Conservation (phyloP, 2,329 filamentous ascomycete genomes). For the Colletotrichum gigasporum region DNA sequence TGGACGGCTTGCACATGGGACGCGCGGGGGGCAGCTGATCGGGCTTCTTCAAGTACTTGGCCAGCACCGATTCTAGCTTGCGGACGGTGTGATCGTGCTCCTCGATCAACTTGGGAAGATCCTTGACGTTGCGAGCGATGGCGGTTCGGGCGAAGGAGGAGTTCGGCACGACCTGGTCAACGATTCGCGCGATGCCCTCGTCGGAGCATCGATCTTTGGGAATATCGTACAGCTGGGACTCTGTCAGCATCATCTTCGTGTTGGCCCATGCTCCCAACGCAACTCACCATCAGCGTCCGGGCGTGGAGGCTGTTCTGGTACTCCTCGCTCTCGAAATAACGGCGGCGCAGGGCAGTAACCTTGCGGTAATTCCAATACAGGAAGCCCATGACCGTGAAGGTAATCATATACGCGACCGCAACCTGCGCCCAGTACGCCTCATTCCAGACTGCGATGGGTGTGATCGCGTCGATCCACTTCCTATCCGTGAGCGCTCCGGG, state of each 20-base stretch:
- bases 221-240: constrained; percentile 81
- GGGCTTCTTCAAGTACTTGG: constrained; percentile 91
- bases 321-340: constrained; percentile 86
- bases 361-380: constrained; percentile 91
- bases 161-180: constrained; percentile 81
- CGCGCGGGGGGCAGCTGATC: constrained; percentile 79
- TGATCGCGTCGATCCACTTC: constrained; percentile 67
- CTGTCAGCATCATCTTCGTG: constrained; percentile 20
- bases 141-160: constrained; percentile 82
- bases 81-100: constrained; percentile 85
- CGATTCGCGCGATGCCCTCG: constrained; percentile 86
- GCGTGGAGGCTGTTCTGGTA: constrained; percentile 91
- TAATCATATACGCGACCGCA: constrained; percentile 71
- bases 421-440: constrained; percentile 68
- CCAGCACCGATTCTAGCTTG: constrained; percentile 82
- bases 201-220: constrained; percentile 80
- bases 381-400: constrained; percentile 80
- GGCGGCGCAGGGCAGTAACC: constrained; percentile 74
- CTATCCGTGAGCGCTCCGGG: constrained; percentile 37
- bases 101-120: constrained; percentile 84
- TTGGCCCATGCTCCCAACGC: not conserved
- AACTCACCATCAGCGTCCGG: constrained; percentile 69
- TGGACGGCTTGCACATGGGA: constrained; percentile 82
- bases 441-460: constrained; percentile 64
- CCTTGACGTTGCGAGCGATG: constrained; percentile 91